Evolutionary conservation across 495 filamentous ascomycete species (phyloP), one percentile per base, ranked within the genome.

Genomic region (Penicillium maclennaniae): DNA sequence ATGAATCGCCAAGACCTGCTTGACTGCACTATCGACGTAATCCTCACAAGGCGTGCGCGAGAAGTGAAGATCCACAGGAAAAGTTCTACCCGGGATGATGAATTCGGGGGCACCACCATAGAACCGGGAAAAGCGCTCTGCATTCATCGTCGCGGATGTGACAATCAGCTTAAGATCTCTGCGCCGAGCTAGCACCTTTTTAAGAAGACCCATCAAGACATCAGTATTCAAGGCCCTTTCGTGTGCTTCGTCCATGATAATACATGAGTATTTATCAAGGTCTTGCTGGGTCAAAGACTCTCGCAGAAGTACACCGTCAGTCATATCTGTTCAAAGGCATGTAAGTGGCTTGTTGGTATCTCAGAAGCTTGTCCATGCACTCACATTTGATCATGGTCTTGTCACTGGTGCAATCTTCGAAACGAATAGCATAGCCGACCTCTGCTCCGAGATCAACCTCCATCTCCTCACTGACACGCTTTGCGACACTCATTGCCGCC

Each of bases 161-260:
- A 99, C 93, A 57, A 99, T 97, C 48, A 99, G 71, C 68, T 97
- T 97, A 43, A 99, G 76, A 65, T 97, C 95, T 64, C 91, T 82
- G 39, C 95, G 80, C 46, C 93, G 79, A 49, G 92, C 86, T 21
- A 99, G 77, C 8, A 99, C 90, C 69, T 97, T 97, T 66, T 97
- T 99, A 69, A 99, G 87, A 21, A 99, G 80, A 1, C 95, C 95
- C 89, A 99, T 95, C 12, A 97, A 74, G 6, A 99, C 91, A 67
- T 99, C 95, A 3, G 95, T 99, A 63, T 97, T 97, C 39, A 99
- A 75, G 0, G 93, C 92, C 63, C 95, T 83, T 67, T 99, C 95
- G 77, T 99, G 95, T 4, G 95, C 95, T 73, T 99, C 95, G 69
- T 99, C 95, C 93, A 99, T 97, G 67, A 99, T 99, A 45, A 99